A percentile compares a stretch with the other conserved stretches of the same genome.
These are phyloP conservation scores for Pseudozyma pruni DNA, from an alignment of 1,284 basidiomycete species.

Conservation along the genomic window DNA sequence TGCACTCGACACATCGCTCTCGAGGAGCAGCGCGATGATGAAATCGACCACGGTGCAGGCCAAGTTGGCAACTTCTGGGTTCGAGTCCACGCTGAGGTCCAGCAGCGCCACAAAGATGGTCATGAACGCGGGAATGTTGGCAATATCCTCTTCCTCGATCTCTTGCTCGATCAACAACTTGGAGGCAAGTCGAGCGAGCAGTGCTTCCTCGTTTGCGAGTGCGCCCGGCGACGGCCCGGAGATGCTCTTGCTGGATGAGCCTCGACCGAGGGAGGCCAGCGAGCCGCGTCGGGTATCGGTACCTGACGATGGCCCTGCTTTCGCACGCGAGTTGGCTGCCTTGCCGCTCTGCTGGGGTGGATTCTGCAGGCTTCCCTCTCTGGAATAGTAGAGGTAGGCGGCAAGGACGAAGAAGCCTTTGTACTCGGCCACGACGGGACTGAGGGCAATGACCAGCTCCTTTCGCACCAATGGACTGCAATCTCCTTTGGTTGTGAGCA, in stretches of 20 bases:
- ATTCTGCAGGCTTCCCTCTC: slow-evolving; percentile 32
- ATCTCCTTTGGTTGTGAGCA: slow-evolving; percentile 83
- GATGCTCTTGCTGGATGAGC: slow-evolving; percentile 14
- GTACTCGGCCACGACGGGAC: slow-evolving; percentile 94
- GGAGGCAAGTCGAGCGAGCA: slow-evolving; percentile 77
- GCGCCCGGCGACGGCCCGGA: slow-evolving; percentile 11
- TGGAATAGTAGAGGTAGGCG: slow-evolving; percentile 94
- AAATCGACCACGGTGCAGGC: slow-evolving; percentile 93
- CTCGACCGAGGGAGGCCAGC: slow-evolving; percentile 12
- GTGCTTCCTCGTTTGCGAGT: slow-evolving; percentile 71
- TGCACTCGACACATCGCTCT: slow-evolving; percentile 79
- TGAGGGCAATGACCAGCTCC: slow-evolving; percentile 89
- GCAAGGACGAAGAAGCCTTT: slow-evolving; percentile 93
- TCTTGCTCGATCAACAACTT: slow-evolving; percentile 74
- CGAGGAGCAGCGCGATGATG: slow-evolving; percentile 85
- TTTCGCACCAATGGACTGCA: slow-evolving; percentile 96
- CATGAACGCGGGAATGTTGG: slow-evolving; percentile 85
- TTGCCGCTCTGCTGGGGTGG: slow-evolving; percentile 18
- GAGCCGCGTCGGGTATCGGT: slow-evolving; percentile 15
- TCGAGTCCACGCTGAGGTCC: slow-evolving; percentile 91
- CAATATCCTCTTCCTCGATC: slow-evolving; percentile 81
- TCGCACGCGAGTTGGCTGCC: slow-evolving; percentile 11
- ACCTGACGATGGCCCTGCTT: slow-evolving; percentile 16
- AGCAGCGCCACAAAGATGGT: slow-evolving; percentile 89
- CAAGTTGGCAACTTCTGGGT: slow-evolving; percentile 88